Conservation (phyloP, 495 filamentous ascomycete species). For the Neurospora cerealis region DNA sequence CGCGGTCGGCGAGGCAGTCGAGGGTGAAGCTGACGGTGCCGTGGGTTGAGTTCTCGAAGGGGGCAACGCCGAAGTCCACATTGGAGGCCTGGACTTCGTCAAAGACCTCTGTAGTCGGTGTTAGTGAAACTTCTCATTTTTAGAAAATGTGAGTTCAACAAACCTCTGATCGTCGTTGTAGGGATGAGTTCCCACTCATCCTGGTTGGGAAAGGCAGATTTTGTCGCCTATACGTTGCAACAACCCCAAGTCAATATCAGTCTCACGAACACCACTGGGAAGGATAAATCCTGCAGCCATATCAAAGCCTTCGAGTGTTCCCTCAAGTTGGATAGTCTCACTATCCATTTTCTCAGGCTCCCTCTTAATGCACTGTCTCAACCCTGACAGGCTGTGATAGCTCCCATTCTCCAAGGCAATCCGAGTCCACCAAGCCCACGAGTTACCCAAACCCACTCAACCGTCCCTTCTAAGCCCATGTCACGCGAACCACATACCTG, state of each 20-base stretch:
- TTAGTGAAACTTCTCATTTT: not conserved
- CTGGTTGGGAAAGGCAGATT: constrained; percentile 45
- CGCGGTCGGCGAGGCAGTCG: constrained; percentile 73
- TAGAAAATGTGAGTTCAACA: not conserved
- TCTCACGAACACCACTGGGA: not conserved
- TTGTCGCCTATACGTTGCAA: constrained; percentile 49
- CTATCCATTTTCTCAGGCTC: not conserved
- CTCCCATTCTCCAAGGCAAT: not conserved
- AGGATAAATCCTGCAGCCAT: not conserved
- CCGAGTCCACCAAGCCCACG: not conserved
- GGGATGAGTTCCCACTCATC: constrained; percentile 46
- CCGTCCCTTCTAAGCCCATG: not conserved
- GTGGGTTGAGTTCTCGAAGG: constrained; percentile 93
- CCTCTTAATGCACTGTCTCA: not conserved
- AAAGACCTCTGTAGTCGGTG: constrained; percentile 55
- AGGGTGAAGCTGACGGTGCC: constrained; percentile 82
- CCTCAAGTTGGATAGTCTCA: not conserved
- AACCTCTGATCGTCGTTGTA: constrained; percentile 53
- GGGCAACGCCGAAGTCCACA: constrained; percentile 68
- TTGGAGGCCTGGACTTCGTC: constrained; percentile 55
- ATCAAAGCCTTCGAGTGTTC: not conserved
- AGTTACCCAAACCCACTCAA: not conserved
- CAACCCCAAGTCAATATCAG: not conserved
- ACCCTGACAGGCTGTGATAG: not conserved
- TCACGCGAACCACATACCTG: constrained; percentile 58